Base-by-base conservation (phyloP, 768 basidiomycete genomes). In the Pholiota microspora region DNA sequence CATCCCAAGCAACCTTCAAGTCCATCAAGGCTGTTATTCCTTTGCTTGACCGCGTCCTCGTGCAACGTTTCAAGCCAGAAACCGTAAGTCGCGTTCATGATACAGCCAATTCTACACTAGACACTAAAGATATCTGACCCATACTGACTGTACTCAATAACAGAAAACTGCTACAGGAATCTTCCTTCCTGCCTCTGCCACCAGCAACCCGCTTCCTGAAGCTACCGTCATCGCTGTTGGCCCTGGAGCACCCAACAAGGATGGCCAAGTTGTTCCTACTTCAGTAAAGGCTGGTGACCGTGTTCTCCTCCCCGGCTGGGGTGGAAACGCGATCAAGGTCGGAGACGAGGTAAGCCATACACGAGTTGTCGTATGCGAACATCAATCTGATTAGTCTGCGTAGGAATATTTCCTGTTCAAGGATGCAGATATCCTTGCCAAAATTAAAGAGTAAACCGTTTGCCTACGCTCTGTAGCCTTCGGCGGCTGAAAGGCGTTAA, bases 101-200 rank as follows among this genome's bases (percentile, higher is more conserved):
- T 27, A 27, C 59, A 35, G 32, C 48, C n/a, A 21, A 10, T 0
- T 21, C n/a, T 23, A 36, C 4, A 13, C 6, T 28, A n/a, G 4
- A 28, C 24, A 6, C 24, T 23, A 16, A 18, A 21, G 29, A 7
- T n/a, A 9, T 31, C 4, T 32, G 7, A 51, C 15, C 10, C 5
- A 10, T 2, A 18, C 40, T 45, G 16, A 21, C 2, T 42, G 28
- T 47, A 32, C 23, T 35, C 1, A 10, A 2, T 42, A 2, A 7
- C 62, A 98, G 95, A 97, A 98, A 95, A 99, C 96, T n/a, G 89
- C 97, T 2, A 74, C 89, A 21, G 97, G 97, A 31, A 86, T 99
- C 69, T 94, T 94, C 83, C 80, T 99, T 44, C 97, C 97, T n/a
- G 83, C 89, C 0, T 92, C 94, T 1, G 85, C 90, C 4, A 94